Evolutionary conservation across 2,329 filamentous ascomycete genomes (phyloP), one percentile per base, ranked within the genome.

Genomic region (Neodidymelliopsis sp.): DNA sequence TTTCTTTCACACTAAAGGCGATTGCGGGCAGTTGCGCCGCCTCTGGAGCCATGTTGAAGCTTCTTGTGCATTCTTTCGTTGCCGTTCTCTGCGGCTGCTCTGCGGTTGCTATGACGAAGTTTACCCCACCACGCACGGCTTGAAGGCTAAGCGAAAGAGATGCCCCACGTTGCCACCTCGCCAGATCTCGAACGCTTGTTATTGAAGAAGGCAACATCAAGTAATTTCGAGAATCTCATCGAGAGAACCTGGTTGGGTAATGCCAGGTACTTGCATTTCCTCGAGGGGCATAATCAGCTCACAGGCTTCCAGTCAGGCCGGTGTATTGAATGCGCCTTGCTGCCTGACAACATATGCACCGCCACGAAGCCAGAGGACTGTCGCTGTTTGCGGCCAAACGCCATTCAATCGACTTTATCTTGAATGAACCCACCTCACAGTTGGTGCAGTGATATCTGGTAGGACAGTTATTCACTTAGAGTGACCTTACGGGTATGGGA

Each of bases 41-140:
- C 27, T 25, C n/a, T 48, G 28, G 49, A 34, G 28, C 37, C 28
- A 4, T 33, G 29, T 38, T 41, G 48, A 46, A 46, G 35, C 41
- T 52, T 42, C 43, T 19, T 47, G 43, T 25, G 49, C 43, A 43
- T 47, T 47, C 43, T 52, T 47, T 47, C 47, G 24, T 22, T 30
- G 23, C 30, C 33, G 38, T 50, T 45, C 33, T 47, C 42, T 20
- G 43, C 42, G 37, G 31, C 27, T 27, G 25, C 22, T 41, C 31
- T 36, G 34, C 29, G 42, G 49, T 52, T 52, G 49, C 42, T 52
- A 52, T 52, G 49, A 52, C 49, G 49, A 47, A 42, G 28, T 25
- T 15, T 42, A 52, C 49, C 49, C 49, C 49, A 52, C 49, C 12
- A 50, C 33, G 37, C 49, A 37, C 31, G 36, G 29, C 34, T 18